A percentile compares a stretch with the other conserved stretches of the same genome.
These are phyloP conservation scores for Rhizopus sp. DNA, from an alignment of 371 early-diverging fungal genomes.

Conservation along the genomic window DNA sequence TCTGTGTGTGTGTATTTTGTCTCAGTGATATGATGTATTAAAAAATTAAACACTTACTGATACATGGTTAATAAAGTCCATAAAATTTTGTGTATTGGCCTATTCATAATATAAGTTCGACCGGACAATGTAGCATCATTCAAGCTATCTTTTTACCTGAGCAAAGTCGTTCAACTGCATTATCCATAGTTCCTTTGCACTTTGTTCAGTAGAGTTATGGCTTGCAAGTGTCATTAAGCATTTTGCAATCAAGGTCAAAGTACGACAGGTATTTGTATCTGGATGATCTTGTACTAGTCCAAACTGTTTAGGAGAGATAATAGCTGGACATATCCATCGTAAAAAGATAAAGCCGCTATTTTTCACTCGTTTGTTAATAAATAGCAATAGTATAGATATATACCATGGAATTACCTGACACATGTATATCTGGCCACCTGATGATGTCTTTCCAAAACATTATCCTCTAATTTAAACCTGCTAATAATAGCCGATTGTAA, in stretches of 20 bases:
- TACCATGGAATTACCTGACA: constrained; percentile 27
- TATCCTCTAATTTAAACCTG: constrained; percentile 31
- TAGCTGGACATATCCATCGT: constrained; percentile 83
- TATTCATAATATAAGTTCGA: constrained; percentile 10
- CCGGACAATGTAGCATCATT: neutral
- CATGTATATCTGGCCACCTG: constrained; percentile 51
- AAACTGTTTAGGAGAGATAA: constrained; percentile 82
- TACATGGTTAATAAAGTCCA: constrained; percentile 35
- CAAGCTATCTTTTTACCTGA: constrained; percentile 27
- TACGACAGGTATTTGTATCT: constrained; percentile 63
- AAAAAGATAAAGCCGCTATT: constrained; percentile 81
- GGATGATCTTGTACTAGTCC: constrained; percentile 66
- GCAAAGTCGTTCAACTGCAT: constrained; percentile 64
- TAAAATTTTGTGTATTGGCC: constrained; percentile 37
- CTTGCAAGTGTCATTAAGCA: constrained; percentile 75
- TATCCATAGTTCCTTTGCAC: constrained; percentile 82
- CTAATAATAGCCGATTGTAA: constrained; percentile 44
- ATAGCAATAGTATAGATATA: neutral
- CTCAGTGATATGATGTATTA: neutral
- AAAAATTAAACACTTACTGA: constrained; percentile 24
- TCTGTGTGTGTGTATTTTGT: constrained; percentile 3
- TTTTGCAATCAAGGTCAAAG: constrained; percentile 79
- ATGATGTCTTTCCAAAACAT: constrained; percentile 23
- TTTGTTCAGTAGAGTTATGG: constrained; percentile 69
- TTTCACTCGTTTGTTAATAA: neutral